Conservation (phyloP, 129 eudicot genomes). For the Ambrosia trifida region DNA sequence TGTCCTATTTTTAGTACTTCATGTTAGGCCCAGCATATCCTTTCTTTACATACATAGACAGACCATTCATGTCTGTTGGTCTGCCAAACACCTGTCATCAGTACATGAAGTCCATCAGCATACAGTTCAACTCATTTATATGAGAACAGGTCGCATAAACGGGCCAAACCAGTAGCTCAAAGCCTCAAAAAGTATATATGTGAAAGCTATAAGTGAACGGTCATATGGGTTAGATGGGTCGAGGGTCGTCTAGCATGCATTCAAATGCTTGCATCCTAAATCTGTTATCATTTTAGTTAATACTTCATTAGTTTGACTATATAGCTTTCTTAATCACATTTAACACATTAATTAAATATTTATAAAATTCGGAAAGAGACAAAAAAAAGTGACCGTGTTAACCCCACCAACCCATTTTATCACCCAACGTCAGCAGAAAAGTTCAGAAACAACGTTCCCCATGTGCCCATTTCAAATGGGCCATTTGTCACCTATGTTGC, state of each 20-base stretch:
- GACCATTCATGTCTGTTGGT: neutral
- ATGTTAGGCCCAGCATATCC: too few relatives aligned
- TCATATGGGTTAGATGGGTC: neutral
- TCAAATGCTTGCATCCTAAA: constrained; percentile 2
- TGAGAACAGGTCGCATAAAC: neutral
- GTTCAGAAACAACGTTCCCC: too few relatives aligned
- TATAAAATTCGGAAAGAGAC: neutral
- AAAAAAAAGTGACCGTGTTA: neutral
- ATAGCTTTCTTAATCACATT: neutral
- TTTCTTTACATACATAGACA: constrained; percentile 21
- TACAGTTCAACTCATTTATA: too few relatives aligned
- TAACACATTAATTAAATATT: neutral
- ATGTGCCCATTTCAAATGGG: too few relatives aligned
- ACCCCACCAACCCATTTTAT: neutral
- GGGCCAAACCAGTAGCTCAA: neutral
- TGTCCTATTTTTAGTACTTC: constrained; percentile 15
- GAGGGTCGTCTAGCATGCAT: neutral
- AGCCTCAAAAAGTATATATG: neutral
- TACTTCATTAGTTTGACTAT: neutral
- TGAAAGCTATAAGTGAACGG: neutral
- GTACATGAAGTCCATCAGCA: too few relatives aligned
- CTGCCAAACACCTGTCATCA: constrained; percentile 9
- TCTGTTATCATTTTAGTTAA: neutral
- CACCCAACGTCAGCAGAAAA: neutral
- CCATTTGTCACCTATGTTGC: too few relatives aligned